Evolutionary conservation across 2,329 filamentous ascomycete species (phyloP), one percentile per base, ranked within the genome.

Genomic region (Fusarium gaditjirri): DNA sequence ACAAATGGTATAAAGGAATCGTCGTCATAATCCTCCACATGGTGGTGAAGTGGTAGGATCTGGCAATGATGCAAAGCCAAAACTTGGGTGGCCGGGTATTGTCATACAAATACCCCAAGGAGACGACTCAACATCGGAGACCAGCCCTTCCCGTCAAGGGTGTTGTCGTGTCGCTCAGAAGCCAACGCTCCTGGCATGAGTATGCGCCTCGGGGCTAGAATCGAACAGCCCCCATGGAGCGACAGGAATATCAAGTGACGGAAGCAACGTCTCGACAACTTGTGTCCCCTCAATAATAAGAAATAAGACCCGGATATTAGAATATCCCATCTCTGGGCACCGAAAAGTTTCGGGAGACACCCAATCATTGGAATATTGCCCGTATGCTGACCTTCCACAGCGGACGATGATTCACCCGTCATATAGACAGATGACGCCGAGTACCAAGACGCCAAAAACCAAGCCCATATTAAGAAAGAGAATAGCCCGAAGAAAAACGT

Each of bases 31-130:
- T 75, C 73, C 65, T 61, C 72, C 76, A 72, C 71, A 61, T 50
- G 55, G 63, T 72, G 75, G 77, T 77, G 77, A 79, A 78, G 74
- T 74, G 75, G 66, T 71, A 65, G 70, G 57, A 71, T 71, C 63
- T 64, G 69, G 61, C 72, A 60, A 64, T 70, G 58, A 70, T 76
- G 72, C 66, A 72, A 70, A 75, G 69, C 65, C 71, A 71, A 76
- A 75, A 61, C 69, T 68, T 67, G 67, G 73, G 61, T 67, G 68
- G 73, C 65, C 57, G 72, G 71, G 71, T 76, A 74, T 77, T 77
- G 74, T 75, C 77, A 76, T 72, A 67, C 65, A 70, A 61, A 75
- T 68, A 70, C 61, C 71, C 60, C 73, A 65, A 74, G 61, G 64
- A 71, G 65, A 77, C 74, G 68, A 77, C 71, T 63, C 75, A 75